phyloP scores from a whole-genome alignment of 2,329 filamentous ascomycete species.

The Hymenoscyphus scutula region DNA sequence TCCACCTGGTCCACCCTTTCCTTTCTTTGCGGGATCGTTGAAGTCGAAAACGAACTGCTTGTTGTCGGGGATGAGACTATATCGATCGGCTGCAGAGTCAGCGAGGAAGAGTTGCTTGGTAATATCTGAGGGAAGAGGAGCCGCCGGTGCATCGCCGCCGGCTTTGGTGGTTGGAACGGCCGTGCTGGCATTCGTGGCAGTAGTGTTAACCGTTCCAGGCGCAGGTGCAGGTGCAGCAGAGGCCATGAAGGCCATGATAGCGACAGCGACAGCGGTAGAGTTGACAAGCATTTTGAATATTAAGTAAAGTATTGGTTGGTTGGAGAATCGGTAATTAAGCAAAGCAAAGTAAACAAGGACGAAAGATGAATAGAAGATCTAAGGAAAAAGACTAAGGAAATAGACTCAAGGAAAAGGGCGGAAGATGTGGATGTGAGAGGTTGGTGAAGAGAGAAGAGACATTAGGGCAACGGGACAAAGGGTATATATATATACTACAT shows the following conservation, averaged over 20 bases:
- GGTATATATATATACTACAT: background rate
- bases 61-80: slow-evolving; percentile 43
- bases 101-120: slow-evolving; percentile 30
- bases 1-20: slow-evolving; percentile 44
- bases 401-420: slow-evolving; percentile 19
- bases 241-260: slow-evolving; percentile 43
- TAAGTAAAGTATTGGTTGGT: slow-evolving; percentile 13
- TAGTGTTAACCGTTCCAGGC: slow-evolving; percentile 15
- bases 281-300: slow-evolving; percentile 39
- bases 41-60: slow-evolving; percentile 51
- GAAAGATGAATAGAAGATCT: slow-evolving; percentile 16
- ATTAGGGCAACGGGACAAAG: background rate
- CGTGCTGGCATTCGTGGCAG: slow-evolving; percentile 4
- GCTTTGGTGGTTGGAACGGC: slow-evolving; percentile 9
- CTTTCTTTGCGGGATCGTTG: slow-evolving; percentile 29
- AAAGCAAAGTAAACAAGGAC: slow-evolving; percentile 14
- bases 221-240: slow-evolving; percentile 32
- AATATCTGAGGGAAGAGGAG: slow-evolving; percentile 19
- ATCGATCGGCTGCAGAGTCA: slow-evolving; percentile 44
- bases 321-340: slow-evolving; percentile 9
- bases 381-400: slow-evolving; percentile 18
- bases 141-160: slow-evolving; percentile 9
- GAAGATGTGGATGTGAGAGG: slow-evolving; percentile 23
- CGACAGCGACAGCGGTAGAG: slow-evolving; percentile 34
- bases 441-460: slow-evolving; percentile 18